phyloP scores from a whole-genome alignment of 495 filamentous ascomycete genomes.

The Hypoxylon subgilvum region DNA sequence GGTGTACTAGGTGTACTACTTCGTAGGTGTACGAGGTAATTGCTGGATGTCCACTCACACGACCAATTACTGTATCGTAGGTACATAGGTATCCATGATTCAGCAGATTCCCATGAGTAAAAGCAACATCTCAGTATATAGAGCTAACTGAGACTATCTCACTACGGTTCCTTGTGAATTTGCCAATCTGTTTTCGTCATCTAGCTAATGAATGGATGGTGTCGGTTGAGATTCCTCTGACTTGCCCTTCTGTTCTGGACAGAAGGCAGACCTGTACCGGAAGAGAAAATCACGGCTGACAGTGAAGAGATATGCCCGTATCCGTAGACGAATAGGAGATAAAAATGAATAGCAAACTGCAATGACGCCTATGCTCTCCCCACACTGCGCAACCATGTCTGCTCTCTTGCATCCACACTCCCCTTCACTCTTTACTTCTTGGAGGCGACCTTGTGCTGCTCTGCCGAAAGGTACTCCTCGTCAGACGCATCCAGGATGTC shows the following conservation, averaged over 20 bases:
- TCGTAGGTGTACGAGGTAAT: no score
- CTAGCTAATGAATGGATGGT: constrained; percentile 31
- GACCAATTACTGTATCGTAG: no score
- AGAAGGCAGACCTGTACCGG: constrained; percentile 1
- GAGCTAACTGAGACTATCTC: constrained; percentile 27
- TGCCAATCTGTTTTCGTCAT: constrained; percentile 36
- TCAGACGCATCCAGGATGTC: constrained; percentile 95
- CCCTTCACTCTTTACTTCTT: constrained; percentile 50
- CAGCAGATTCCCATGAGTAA: not conserved
- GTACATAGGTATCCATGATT: no score
- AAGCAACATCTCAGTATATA: constrained; percentile 23
- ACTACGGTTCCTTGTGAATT: constrained; percentile 24
- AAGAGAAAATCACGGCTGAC: constrained; percentile 10
- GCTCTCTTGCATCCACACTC: no score
- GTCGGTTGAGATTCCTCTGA: constrained; percentile 20
- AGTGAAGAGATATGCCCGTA: constrained; percentile 1
- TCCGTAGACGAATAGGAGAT: not conserved
- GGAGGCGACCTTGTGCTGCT: constrained; percentile 41
- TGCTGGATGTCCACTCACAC: no score
- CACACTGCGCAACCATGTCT: no score
- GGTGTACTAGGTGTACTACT: no score
- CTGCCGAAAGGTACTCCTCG: constrained; percentile 75
- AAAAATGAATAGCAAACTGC: constrained; percentile 10
- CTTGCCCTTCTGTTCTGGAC: no score
- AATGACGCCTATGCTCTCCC: not conserved